Base-by-base conservation (phyloP, 1,284 basidiomycete genomes). In the Cerrena zonata region DNA sequence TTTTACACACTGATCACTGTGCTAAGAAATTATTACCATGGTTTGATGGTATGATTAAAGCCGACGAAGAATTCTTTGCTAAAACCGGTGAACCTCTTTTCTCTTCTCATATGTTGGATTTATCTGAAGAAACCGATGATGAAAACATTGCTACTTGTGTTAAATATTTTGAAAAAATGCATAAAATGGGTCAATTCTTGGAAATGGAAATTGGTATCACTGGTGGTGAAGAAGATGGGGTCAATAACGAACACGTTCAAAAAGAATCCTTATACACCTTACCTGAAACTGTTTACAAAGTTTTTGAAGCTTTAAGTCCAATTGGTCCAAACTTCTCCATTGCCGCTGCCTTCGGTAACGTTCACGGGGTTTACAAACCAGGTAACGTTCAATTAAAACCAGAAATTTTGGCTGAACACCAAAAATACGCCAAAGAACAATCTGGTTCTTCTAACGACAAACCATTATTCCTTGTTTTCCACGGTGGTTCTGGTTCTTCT, bases 151-250 rank as follows among this genome's bases (percentile, higher is more conserved):
- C 78, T 52, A 92, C 78, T 49, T 99, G 96, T 72, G 89, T 79
- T 56, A 84, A 94, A 72, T 99, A 99, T 81, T 95, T 99, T 71
- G 80, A 86, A 72, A 91, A 91, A 68, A 92, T 99, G 93, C 90
- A 91, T 24, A 84, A 87, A 60, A 74, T 98, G 66, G 88, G 89
- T 57, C 76, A 92, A 63, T 99, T 93, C 93, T 91, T 99, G 71
- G 96, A 99, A 82, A 99, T 99, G 96, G 96, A 99, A 76, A 99
- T 99, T 69, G 96, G 95, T 67, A 99, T 99, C 76, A 99, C 96
- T 53, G 96, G 95, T 70, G 95, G 95, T 67, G 95, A 99, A 73
- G 95, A 99, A 74, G 95, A 99, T 67, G 95, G 95, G 69, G 95
- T 99, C 50, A 92, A 96, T 74, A 95, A 96, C 80, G 87, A 92